Evolutionary conservation across 2,329 filamentous ascomycete genomes (phyloP), one percentile per base, ranked within the genome.

Genomic region (Pseudophaeomoniella oleicola): DNA sequence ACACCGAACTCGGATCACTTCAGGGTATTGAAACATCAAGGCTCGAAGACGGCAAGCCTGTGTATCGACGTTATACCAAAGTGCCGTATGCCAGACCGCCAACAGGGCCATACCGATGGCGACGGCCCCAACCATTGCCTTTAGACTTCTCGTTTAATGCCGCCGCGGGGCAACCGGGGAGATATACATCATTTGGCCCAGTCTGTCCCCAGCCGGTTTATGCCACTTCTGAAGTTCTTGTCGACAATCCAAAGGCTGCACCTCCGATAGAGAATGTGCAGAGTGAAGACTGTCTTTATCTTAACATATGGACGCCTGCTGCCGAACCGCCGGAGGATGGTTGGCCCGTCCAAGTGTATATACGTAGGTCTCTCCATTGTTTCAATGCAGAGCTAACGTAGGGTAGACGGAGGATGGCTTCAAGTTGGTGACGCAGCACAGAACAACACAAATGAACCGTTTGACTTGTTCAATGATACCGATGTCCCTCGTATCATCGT

Each of bases 251-350:
- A 2, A 45, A 50, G n/a, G 40, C 42, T 47, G 49, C 44, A 5
- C 40, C 43, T 2, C 46, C 42, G 4, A 42, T 47, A 2, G 37
- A 46, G 4, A 48, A 51, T 3, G 36, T 38, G 4, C 59, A 57
- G 39, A 54, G 54, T 12, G 67, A 70, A 40, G 66, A 70, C 45
- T 70, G 66, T 34, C 50, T 70, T 30, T 59, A 60, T 27, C 51
- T 64, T 32, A 69, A 70, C 37, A 57, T 69, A 39, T 70, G 63
- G 62, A 59, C 58, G 0, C 65, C 66, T 0, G 53, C 57, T 3
- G 30, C 47, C 17, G 33, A 44, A 2, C 35, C 44, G 1, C 35
- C 44, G 2, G 30, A 41, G 5, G 39, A 37, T 16, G 52, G 48
- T 35, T 55, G 51, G 50, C 52, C 52, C 0, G 52, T 56, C 4